A percentile compares a stretch with the other conserved stretches of the same genome.
These are phyloP conservation scores for Monosporascus sp. DNA, from an alignment of 2,329 filamentous ascomycete species.

Conservation along the genomic window DNA sequence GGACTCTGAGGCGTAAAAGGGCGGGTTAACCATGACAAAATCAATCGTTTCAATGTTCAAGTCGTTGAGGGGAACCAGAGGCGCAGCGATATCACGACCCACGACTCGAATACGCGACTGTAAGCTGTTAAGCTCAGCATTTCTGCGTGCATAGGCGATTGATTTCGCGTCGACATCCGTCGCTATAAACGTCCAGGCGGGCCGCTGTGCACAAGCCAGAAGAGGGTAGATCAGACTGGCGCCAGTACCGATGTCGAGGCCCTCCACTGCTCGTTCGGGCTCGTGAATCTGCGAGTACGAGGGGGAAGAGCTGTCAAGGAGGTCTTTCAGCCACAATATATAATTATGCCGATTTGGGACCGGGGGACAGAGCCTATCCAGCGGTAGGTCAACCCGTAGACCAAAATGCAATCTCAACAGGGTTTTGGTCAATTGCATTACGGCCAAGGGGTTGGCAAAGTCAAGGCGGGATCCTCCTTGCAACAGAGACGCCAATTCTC, in stretches of 20 bases:
- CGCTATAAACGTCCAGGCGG: constrained; percentile 66
- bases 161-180: constrained; percentile 77
- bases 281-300: constrained; percentile 34
- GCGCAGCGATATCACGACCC: constrained; percentile 42
- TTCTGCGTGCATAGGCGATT: constrained; percentile 59
- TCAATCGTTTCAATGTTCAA: constrained; percentile 52
- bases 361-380: constrained; percentile 80
- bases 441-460: constrained; percentile 72
- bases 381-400: constrained; percentile 64
- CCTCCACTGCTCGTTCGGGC: constrained; percentile 49
- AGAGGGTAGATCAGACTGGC: constrained; percentile 90
- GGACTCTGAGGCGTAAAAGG: constrained; percentile 75
- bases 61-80: constrained; percentile 60
- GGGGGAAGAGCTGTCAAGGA: constrained; percentile 68
- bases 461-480: constrained; percentile 51
- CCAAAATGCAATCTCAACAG: constrained; percentile 73
- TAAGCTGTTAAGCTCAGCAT: constrained; percentile 63
- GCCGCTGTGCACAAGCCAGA: constrained; percentile 64
- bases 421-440: constrained; percentile 77
- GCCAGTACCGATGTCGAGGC: constrained; percentile 85
- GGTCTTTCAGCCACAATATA: constrained; percentile 77
- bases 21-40: constrained; percentile 92
- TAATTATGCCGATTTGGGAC: constrained; percentile 80
- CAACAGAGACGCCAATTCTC: constrained; percentile 23
- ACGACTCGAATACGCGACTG: constrained; percentile 60